Evolutionary conservation across 441 rosid species (phyloP).

Genomic region (Biscutella laevigata): DNA sequence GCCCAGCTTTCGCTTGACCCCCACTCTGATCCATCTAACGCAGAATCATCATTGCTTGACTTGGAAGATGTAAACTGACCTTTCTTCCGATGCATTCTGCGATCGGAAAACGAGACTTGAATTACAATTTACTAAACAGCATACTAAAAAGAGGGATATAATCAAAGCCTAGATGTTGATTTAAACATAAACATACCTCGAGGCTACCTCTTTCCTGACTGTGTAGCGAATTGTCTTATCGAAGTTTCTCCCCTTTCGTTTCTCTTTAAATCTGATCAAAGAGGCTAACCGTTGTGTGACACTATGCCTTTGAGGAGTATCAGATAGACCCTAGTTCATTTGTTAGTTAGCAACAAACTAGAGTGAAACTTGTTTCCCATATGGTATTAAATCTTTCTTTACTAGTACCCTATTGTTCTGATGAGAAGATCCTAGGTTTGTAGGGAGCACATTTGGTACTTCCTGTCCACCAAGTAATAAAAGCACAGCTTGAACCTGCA

Average conservation of each 20-base stretch:
- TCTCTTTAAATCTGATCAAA: slow-evolving; percentile 55
- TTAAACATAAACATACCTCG: slow-evolving; percentile 35
- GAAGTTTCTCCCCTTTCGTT: slow-evolving; percentile 59
- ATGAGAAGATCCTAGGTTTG: slow-evolving; percentile 27
- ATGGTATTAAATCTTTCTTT: slow-evolving; percentile 10
- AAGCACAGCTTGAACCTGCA: slow-evolving; percentile 70
- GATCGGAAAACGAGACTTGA: not conserved
- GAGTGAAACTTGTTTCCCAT: not conserved
- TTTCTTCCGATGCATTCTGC: slow-evolving; percentile 57
- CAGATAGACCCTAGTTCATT: slow-evolving; percentile 37
- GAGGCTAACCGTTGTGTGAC: slow-evolving; percentile 59
- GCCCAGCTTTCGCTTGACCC: slow-evolving; percentile 43
- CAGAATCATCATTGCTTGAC: slow-evolving; percentile 44
- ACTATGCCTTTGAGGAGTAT: slow-evolving; percentile 45
- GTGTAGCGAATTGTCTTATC: slow-evolving; percentile 67
- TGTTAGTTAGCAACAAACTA: slow-evolving; percentile 21
- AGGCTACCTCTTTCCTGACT: slow-evolving; percentile 71
- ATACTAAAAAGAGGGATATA: not conserved
- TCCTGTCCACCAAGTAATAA: slow-evolving; percentile 53
- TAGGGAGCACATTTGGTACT: slow-evolving; percentile 33
- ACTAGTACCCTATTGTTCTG: slow-evolving; percentile 40
- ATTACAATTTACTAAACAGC: not conserved
- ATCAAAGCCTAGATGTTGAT: not conserved
- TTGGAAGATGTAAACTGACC: slow-evolving; percentile 56
- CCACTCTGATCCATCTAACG: slow-evolving; percentile 38